Base-by-base conservation (phyloP, 192 early-diverging fungal species). In the Radiomyces spectabilis region DNA sequence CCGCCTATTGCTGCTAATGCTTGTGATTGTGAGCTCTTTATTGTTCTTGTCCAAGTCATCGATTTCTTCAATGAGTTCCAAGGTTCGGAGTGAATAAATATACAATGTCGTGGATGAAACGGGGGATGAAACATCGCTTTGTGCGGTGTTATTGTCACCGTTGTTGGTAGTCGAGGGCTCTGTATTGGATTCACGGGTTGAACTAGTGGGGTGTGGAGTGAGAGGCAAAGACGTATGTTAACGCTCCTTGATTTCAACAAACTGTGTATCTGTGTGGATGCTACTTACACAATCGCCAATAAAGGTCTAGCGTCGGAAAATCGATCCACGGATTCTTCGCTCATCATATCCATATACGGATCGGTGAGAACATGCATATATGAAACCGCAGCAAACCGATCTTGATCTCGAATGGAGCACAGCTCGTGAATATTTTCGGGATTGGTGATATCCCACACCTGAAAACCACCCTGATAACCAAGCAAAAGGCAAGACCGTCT, bases 391-490 rank as follows among this genome's bases (percentile, higher is more conserved):
- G 62, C 73, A 39, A 77, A 37, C 4, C 59, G 66, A 3, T 71
- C 63, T 25, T 65, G 27, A 43, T 76, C 58, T 33, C 81, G 76
- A 6, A 88, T 63, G 26, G 85, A 88, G 2, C 61, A 50, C 7
- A 89, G 46, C 65, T 92, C 87, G 25, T 74, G 77, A 18, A 86
- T 72, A 53, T 84, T 76, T 53, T 87, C 82, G 6, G 73, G 59
- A 40, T 83, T 72, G 5, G 78, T 71, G 5, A 89, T 66, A 41
- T 85, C 72, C 89, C 89, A 92, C 13, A 92, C 69, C 50, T 92
- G 89, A 45, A 92, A 85, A 5, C 89, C 89, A 49, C 77, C 76
- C 9, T 61, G 48, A 62, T 91, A 91, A 22, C 86, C 88, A 43
- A 91, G 59, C 21, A 83, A 54, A 22, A 84, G 54, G 58, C 81